phyloP scores from a whole-genome alignment of 805 yeast species.

The Sugiyamaella mastotermitis region DNA sequence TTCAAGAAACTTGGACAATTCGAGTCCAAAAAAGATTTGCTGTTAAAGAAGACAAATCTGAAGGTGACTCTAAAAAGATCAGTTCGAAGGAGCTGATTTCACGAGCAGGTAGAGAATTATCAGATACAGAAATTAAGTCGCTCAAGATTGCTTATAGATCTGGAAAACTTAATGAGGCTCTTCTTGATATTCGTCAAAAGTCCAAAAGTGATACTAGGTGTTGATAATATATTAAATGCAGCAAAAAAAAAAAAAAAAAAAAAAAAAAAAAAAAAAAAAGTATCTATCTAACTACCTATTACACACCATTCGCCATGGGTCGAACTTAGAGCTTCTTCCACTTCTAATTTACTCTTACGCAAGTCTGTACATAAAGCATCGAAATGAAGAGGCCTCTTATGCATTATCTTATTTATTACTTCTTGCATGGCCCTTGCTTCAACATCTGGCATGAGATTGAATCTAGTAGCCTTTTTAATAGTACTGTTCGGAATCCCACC shows the following conservation, averaged over 20 bases:
- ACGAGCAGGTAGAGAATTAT: constrained; percentile 23
- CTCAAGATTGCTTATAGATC: constrained; percentile 24
- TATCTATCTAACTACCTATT: constrained; percentile 31
- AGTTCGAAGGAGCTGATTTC: constrained; percentile 23
- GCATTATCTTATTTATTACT: constrained; percentile 17
- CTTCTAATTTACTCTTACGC: constrained; percentile 47
- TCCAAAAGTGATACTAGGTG: constrained; percentile 27
- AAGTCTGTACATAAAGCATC: constrained; percentile 60
- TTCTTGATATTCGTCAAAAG: constrained; percentile 28
- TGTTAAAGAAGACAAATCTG: constrained; percentile 3
- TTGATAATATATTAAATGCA: no score
- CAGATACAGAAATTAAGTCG: constrained; percentile 16
- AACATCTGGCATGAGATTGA: no score
- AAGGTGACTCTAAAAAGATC: constrained; percentile 9
- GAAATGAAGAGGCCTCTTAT: constrained; percentile 26
- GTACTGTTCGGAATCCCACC: no score
- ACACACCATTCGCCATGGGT: constrained; percentile 46
- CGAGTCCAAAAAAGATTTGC: constrained; percentile 26
- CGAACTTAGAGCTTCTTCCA: constrained; percentile 46
- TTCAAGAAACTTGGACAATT: constrained; percentile 16
- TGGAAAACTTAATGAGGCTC: constrained; percentile 35
- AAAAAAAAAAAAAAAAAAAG: no score
- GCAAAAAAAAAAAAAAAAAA: no score
- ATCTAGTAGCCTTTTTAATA: no score
- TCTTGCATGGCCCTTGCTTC: constrained; percentile 5